Evolutionary conservation across 2,329 filamentous ascomycete species (phyloP).

Genomic region (Phaeosphaeria sp.): DNA sequence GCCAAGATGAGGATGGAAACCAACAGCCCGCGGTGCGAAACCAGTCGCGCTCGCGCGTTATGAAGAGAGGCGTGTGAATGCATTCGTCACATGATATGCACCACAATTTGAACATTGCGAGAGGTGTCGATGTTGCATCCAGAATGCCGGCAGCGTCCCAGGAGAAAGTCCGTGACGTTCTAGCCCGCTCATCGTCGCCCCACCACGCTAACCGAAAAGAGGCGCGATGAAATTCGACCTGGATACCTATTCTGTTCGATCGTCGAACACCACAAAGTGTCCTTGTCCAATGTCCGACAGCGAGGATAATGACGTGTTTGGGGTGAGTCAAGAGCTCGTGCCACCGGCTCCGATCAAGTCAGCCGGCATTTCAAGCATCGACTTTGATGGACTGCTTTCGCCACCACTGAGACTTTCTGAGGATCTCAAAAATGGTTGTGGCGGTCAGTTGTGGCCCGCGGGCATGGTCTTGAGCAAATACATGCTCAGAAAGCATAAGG

Average conservation of each 20-base stretch:
- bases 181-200: conserved; percentile 5
- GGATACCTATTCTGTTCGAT: not conserved
- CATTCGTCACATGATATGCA: not conserved
- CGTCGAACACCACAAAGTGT: not conserved
- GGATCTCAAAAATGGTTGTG: conserved; percentile 86
- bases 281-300: conserved; percentile 31
- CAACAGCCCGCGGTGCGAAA: not conserved
- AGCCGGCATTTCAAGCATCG: conserved; percentile 59
- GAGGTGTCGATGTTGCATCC: not conserved
- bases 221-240: conserved; percentile 2
- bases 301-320: conserved; percentile 43
- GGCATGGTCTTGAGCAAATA: conserved; percentile 89
- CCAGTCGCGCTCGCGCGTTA: not conserved
- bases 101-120: not conserved
- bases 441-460: conserved; percentile 92
- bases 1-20: not conserved
- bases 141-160: not conserved
- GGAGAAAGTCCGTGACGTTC: not conserved
- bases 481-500: conserved; percentile 74
- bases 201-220: conserved; percentile 11
- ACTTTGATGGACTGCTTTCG: conserved; percentile 76
- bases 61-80: not conserved
- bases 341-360: conserved; percentile 59
- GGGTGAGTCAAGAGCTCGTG: conserved; percentile 63
- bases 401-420: conserved; percentile 78